A percentile compares a stretch with the other conserved stretches of the same genome.
Evolutionary conservation across 2,329 filamentous ascomycete genomes (phyloP).

Genomic region (Ascochyta lentis): DNA sequence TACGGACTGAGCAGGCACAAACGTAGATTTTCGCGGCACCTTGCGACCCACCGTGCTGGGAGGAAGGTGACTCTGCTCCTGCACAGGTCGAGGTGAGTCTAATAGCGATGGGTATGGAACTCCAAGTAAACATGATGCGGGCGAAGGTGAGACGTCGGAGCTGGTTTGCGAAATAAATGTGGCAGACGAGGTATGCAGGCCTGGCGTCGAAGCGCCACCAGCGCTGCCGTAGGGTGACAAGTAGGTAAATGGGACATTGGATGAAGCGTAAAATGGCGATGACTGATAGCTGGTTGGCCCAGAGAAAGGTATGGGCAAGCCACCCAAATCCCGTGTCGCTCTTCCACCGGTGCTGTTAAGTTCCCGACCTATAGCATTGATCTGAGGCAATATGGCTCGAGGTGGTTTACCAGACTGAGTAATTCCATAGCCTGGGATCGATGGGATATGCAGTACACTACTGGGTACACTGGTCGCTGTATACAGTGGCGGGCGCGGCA

Average conservation of each 20-base stretch:
- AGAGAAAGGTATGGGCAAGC: background rate
- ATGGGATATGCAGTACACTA: background rate
- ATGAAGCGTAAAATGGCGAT: background rate
- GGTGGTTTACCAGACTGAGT: background rate
- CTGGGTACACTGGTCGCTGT: background rate
- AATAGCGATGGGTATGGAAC: no score
- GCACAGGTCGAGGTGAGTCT: background rate
- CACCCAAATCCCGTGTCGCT: background rate
- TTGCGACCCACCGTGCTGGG: constrained; percentile 3
- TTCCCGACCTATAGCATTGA: background rate
- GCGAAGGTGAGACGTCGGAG: background rate
- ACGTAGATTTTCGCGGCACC: background rate
- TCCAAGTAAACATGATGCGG: no score
- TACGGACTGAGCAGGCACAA: background rate
- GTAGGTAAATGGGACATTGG: background rate
- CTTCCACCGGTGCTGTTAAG: background rate
- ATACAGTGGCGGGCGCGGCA: background rate
- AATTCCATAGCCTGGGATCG: background rate
- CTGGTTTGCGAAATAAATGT: background rate
- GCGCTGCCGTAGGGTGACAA: no score
- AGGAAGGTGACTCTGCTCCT: constrained; percentile 10
- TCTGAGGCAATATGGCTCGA: background rate
- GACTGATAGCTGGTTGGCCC: background rate
- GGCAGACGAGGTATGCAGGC: background rate
- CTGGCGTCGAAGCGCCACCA: background rate